Percentiles rank a stretch among this genome's conserved stretches.
Evolutionary conservation across 139 green algal species (phyloP).

Genomic region (Zygnema cylindricum): DNA sequence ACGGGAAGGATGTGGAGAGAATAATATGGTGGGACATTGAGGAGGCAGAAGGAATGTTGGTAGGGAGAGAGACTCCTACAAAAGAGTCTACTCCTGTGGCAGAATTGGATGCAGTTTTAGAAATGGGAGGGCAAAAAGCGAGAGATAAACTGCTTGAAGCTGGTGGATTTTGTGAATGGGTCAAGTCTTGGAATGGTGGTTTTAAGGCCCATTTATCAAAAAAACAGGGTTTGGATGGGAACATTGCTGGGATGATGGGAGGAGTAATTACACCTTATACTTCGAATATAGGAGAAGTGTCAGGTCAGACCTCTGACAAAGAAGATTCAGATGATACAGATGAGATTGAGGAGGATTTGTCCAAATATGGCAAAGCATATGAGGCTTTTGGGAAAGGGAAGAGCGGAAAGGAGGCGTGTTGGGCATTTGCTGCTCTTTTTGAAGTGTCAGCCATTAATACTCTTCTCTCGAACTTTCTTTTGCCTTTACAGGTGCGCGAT

Average conservation of each 20-base stretch:
- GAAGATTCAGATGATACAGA: neutral
- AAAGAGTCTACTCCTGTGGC: slow-evolving; percentile 16
- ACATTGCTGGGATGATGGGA: no score
- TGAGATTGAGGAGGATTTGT: slow-evolving; percentile 28
- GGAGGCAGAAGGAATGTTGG: neutral
- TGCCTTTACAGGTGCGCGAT: slow-evolving; percentile 81
- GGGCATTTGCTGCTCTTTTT: slow-evolving; percentile 65
- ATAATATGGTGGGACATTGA: slow-evolving; percentile 11
- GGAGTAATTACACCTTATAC: no score
- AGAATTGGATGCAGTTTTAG: neutral
- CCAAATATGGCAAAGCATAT: slow-evolving; percentile 52
- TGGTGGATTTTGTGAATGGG: neutral
- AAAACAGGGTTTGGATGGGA: no score
- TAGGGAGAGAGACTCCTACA: neutral
- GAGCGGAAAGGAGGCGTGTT: slow-evolving; percentile 82
- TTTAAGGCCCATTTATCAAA: neutral
- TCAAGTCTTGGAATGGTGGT: neutral
- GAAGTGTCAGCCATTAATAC: slow-evolving; percentile 88
- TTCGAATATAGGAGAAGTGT: no score
- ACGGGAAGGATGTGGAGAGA: neutral
- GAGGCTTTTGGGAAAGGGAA: slow-evolving; percentile 72
- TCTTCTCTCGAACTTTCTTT: slow-evolving; percentile 93
- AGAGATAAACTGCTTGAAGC: neutral
- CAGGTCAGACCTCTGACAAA: neutral
- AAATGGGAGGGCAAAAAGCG: neutral